Conservation (phyloP, 2,329 filamentous ascomycete genomes). For the Pyrenochaeta sp. region DNA sequence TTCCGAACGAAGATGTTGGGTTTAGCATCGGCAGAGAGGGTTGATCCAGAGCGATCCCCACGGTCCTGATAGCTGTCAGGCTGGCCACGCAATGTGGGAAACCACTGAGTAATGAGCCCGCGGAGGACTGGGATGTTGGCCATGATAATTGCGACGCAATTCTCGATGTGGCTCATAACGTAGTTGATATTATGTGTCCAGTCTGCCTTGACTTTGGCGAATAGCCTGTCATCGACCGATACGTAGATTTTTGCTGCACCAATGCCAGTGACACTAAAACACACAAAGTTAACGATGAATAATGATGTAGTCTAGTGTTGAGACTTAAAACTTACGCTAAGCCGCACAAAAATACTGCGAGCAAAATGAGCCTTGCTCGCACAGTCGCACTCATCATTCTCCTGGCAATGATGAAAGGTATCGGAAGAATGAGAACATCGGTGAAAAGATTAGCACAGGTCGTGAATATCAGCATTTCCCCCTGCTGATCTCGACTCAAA, state of each 20-base stretch:
- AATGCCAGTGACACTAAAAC: constrained; percentile 47
- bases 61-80: too few relatives aligned
- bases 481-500: constrained; percentile 46
- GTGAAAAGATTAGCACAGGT: constrained; percentile 53
- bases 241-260: constrained; percentile 51
- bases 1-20: too few relatives aligned
- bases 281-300: too few relatives aligned
- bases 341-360: constrained; percentile 50
- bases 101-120: constrained; percentile 50
- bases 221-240: constrained; percentile 50
- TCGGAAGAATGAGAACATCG: constrained; percentile 51
- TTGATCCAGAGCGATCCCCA: constrained; percentile 40
- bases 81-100: constrained; percentile 51
- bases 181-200: constrained; percentile 53
- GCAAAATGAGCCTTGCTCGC: constrained; percentile 48
- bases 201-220: constrained; percentile 42
- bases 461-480: constrained; percentile 49
- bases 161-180: constrained; percentile 52
- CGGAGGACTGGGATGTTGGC: constrained; percentile 51
- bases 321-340: constrained; percentile 40
- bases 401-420: constrained; percentile 51
- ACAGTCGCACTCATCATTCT: constrained; percentile 51
- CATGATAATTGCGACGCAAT: constrained; percentile 52
- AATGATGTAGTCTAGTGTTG: too few relatives aligned
- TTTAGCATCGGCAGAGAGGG: too few relatives aligned